Base-by-base conservation (phyloP, 139 green algal species). In the Picochlorum sp. region DNA sequence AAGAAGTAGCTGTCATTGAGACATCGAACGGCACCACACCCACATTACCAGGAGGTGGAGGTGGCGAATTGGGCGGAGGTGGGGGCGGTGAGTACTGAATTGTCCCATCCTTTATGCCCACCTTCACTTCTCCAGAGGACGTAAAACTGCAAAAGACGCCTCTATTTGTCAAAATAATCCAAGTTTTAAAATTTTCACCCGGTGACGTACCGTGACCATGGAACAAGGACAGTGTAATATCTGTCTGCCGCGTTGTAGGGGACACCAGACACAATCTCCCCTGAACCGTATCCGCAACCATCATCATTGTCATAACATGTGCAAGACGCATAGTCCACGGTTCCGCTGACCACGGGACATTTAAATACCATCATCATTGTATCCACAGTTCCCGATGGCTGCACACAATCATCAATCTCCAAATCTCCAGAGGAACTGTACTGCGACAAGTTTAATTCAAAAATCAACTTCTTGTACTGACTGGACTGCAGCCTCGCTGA, bases 221-320 rank as follows among this genome's bases (percentile, higher is more conserved):
- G 47, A 10, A 54, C 6, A 54, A 54, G 18, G n/a, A 54, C 15
- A 9, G 47, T 26, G 23, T 54, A 54, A 54, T 54, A 54, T 13
- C 23, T 3, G 16, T 54, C 15, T 21, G 47, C 7, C 4, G 9
- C 47, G 6, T 8, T 21, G 5, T 26, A 54, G 47, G 47, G 47
- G 5, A 54, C 47, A 54, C 47, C 47, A 13, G 47, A 54, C 18
- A 54, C 47, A 20, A 21, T 26, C 5, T 54, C 47, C 15, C 47
- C 47, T 14, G 47, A 20, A 24, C 18, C 47, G 0, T 54, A 0
- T 5, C 47, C 47, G 15, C 47, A 54, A 21, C 47, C 47, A 54
- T 54, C 47, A 54, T 54, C 47, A 54, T 54, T 54, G 7, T 20
- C 47, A 24, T 54, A 54, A 13, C 47, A 54, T 3, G n/a, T 54